phyloP scores from a whole-genome alignment of 2,329 filamentous ascomycete genomes.

The Achaetomium macrosporum region DNA sequence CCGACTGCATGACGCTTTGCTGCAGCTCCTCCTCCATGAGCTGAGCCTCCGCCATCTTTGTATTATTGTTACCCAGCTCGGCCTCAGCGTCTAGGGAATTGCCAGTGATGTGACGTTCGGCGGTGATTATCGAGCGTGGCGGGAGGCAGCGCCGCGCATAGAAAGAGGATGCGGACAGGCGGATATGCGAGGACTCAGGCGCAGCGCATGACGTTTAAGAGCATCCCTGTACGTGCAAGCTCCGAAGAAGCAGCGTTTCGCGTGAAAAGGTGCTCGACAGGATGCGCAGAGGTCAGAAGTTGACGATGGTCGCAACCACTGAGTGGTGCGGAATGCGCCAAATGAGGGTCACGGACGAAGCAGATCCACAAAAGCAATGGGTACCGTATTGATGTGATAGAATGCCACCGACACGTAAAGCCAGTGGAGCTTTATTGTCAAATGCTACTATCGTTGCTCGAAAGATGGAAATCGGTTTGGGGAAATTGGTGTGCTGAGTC shows the following conservation, averaged over 20 bases:
- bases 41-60: constrained; percentile 45
- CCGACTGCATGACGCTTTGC: constrained; percentile 48
- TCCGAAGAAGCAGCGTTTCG: background rate
- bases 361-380: background rate
- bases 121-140: constrained; percentile 18
- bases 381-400: background rate
- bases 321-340: constrained; percentile 16
- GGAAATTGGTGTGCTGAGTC: background rate
- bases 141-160: constrained; percentile 18
- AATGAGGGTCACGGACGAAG: background rate
- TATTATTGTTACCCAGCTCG: constrained; percentile 10
- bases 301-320: too few relatives aligned
- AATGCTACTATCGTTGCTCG: constrained; percentile 2
- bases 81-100: background rate
- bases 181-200: constrained; percentile 11
- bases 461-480: background rate
- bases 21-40: constrained; percentile 54
- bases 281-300: background rate
- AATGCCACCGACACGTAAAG: constrained; percentile 21
- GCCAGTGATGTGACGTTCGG: constrained; percentile 4
- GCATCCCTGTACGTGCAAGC: background rate
- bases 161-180: constrained; percentile 9
- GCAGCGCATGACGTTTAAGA: constrained; percentile 13
- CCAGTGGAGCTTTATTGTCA: background rate
- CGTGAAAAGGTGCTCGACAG: background rate